Evolutionary conservation across 2,329 filamentous ascomycete genomes (phyloP), one percentile per base, ranked within the genome.

Genomic region (Ophiostoma perfectum): DNA sequence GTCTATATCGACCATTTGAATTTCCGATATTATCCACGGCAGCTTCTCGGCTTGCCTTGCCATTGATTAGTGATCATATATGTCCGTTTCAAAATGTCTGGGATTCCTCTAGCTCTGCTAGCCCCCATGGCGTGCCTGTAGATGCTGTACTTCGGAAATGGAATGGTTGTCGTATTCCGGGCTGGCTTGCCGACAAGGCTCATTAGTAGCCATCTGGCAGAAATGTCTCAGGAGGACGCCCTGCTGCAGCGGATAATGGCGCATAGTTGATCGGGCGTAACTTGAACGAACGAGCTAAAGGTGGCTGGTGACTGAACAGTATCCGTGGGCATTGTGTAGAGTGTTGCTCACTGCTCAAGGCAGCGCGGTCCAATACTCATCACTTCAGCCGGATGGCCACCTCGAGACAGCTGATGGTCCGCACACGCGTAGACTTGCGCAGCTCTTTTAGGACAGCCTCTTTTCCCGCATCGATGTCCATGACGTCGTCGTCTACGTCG

Each of bases 391-490:
- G 65, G 52, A 70, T 45, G n/a, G 67, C 64, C 1, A 71, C 68
- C 45, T 71, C 71, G 6, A 72, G 39, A 16, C 67, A 69, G n/a
- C 68, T 72, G n/a, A 72, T 65, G 12, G 70, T 68, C 7, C 71
- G 69, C 3, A 66, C 9, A 0, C 69, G 67, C 5, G 66, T 60
- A 8, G 63, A 60, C 16, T 58, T 52, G 7, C 8, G 44, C n/a
- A 45, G 64, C 6, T 39, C 9, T 9, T 8, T 45, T 12, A 8
- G 1, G 6, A n/a, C 16, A 16, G 11, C 11, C 41, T 11, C 14
- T 38, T 42, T 63, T 14, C 18, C 12, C 4, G 12, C 12, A 14
- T 68, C 66, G 2, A 66, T 14, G 3, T 66, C 66, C 66, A 64
- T 67, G 9, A 36, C 11, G 12, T 65, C 60, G 7, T 36, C 9